Evolutionary conservation across 2,329 filamentous ascomycete species (phyloP).

Genomic region (Shiraia bambusicola): DNA sequence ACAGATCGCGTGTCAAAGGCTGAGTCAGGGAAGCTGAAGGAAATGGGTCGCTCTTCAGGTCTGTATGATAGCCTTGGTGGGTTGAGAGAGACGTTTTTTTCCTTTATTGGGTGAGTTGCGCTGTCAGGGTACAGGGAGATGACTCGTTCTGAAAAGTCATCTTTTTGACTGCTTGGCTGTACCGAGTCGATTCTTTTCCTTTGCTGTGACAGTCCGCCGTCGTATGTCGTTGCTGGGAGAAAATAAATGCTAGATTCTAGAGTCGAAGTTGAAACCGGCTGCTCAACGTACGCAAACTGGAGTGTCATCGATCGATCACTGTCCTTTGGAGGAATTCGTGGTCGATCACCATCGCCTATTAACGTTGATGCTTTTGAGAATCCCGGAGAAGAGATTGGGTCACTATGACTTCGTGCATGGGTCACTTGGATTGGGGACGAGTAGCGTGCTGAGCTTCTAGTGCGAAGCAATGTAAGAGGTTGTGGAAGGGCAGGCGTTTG

Average conservation of each 20-base stretch:
- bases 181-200: conserved; percentile 9
- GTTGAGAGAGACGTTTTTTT: conserved; percentile 1
- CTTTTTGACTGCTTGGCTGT: conserved; percentile 1
- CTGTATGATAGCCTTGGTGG: conserved; percentile 14
- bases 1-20: conserved; percentile 18
- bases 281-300: conserved; percentile 13
- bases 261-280: conserved; percentile 11
- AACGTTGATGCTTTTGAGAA: conserved; percentile 21
- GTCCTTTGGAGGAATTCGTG: conserved; percentile 7
- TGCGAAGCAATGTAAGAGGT: background rate
- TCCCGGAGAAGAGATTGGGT: conserved; percentile 22
- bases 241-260: conserved; percentile 19
- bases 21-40: conserved; percentile 15
- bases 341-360: conserved; percentile 9
- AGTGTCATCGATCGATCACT: conserved; percentile 14
- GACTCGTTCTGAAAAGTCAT: conserved; percentile 4
- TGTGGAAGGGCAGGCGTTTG: background rate
- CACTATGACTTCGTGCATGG: conserved; percentile 25
- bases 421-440: conserved; percentile 14
- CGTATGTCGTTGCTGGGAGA: conserved; percentile 26
- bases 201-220: conserved; percentile 12
- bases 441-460: conserved; percentile 3
- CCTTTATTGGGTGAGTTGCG: conserved; percentile 1
- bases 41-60: conserved; percentile 16
- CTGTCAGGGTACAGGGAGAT: conserved; percentile 14